Evolutionary conservation across 2,329 filamentous ascomycete species (phyloP), one percentile per base, ranked within the genome.

Genomic region (Monosporascus sp.): DNA sequence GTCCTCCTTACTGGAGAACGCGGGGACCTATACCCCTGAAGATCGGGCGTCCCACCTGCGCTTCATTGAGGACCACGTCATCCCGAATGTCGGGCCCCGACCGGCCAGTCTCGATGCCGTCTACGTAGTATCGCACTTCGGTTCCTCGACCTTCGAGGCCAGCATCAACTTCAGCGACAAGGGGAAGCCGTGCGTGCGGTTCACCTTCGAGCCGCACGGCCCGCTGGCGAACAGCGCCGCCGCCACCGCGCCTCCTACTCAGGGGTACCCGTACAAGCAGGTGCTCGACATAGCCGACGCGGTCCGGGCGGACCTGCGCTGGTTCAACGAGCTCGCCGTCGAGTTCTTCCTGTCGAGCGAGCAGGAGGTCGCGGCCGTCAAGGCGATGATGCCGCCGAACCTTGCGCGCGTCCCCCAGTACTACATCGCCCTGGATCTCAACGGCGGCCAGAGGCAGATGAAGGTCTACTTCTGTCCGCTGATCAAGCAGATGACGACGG

Each of bases 371-470:
- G 52, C 53, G 14, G 48, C 31, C 3, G 37, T 47, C 1, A n/a
- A 58, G 4, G 41, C 49, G 6, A 51, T 52, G 22, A 57, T 51
- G 24, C 56, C 62, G 48, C 59, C 58, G 1, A 48, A 15, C 47
- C 44, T 53, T 25, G 54, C 56, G 22, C 62, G 56, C 9, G 60
- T 58, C 15, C 62, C 62, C 5, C 62, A 58, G 1, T 59, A 57
- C 5, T 63, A 64, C 24, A 54, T 64, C 0, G 62, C 62, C 2
- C 62, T 63, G 37, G 62, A 63, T n/a, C 62, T 64, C n/a, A 55
- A 60, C 11, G 58, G 59, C 1, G 51, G 47, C 6, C 54, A 57
- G 15, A 54, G 55, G 20, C 47, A 57, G 1, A 58, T 63, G 52
- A 64, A 62, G 46, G 60, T 59, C 3, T 64, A 64, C 39, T 64